phyloP scores from a whole-genome alignment of 129 eudicot species.

The Tagetes patula region DNA sequence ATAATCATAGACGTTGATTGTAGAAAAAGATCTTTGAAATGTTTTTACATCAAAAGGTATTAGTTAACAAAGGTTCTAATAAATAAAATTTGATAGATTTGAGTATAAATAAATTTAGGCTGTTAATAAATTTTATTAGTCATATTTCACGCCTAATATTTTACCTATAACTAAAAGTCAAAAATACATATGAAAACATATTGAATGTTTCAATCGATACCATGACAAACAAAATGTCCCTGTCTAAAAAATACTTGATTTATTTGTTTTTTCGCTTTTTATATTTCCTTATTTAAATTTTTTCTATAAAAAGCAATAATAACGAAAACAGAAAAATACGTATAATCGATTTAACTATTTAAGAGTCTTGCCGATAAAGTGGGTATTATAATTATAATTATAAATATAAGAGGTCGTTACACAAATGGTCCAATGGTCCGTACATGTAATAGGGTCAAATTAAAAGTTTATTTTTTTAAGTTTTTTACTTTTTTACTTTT shows the following conservation, averaged over 20 bases:
- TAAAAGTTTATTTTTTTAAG: too few species aligned
- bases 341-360: not conserved
- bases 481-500: too few species aligned
- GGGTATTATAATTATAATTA: not conserved
- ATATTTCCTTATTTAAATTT: not conserved
- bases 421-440: too few species aligned
- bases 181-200: not conserved
- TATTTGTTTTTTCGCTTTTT: not conserved
- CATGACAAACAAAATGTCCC: constrained; percentile 6
- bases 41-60: too few species aligned
- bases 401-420: too few species aligned
- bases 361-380: not conserved
- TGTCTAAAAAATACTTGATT: not conserved
- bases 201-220: not conserved
- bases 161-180: not conserved
- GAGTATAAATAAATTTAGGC: not conserved
- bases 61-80: too few species aligned
- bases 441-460: too few species aligned
- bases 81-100: too few species aligned
- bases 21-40: too few species aligned
- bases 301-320: not conserved
- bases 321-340: not conserved
- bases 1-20: too few species aligned
- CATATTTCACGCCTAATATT: not conserved
- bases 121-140: not conserved